phyloP scores from a whole-genome alignment of 805 yeast genomes.

The Debaryomyces maramus region DNA sequence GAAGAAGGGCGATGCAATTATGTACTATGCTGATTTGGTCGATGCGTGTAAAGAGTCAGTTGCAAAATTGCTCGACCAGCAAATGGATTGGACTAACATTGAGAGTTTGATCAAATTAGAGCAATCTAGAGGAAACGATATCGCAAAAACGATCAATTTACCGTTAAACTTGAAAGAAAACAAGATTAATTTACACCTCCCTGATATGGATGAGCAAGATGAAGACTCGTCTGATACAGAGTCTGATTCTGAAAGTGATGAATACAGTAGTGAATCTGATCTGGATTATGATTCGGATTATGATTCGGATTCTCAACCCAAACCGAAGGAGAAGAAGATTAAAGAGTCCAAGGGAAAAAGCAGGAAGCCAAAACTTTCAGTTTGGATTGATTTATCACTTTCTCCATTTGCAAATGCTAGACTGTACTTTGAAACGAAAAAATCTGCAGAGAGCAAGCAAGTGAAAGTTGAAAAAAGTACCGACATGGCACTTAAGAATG shows the following conservation, averaged over 20 bases:
- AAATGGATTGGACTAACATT: conserved; percentile 92
- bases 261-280: conserved; percentile 18
- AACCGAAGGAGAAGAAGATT: conserved; percentile 10
- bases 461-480: conserved; percentile 78
- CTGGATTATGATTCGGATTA: conserved; percentile 39
- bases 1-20: conserved; percentile 71
- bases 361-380: conserved; percentile 35
- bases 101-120: conserved; percentile 73
- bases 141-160: conserved; percentile 60
- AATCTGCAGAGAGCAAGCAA: conserved; percentile 74
- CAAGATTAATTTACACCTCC: conserved; percentile 58
- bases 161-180: conserved; percentile 73
- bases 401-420: conserved; percentile 91
- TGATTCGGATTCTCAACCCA: conserved; percentile 30
- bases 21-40: conserved; percentile 65
- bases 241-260: conserved; percentile 15
- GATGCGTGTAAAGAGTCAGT: conserved; percentile 72
- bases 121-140: conserved; percentile 59
- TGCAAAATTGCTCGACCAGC: conserved; percentile 67
- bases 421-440: conserved; percentile 73
- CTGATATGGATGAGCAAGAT: conserved; percentile 44
- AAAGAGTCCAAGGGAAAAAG: conserved; percentile 6
- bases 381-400: conserved; percentile 63
- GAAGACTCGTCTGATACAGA: conserved; percentile 12
- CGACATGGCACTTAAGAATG: conserved; percentile 73